These are phyloP conservation scores for Penicillium waksmanii DNA, from an alignment of 495 filamentous ascomycete species.

Conservation along the genomic window DNA sequence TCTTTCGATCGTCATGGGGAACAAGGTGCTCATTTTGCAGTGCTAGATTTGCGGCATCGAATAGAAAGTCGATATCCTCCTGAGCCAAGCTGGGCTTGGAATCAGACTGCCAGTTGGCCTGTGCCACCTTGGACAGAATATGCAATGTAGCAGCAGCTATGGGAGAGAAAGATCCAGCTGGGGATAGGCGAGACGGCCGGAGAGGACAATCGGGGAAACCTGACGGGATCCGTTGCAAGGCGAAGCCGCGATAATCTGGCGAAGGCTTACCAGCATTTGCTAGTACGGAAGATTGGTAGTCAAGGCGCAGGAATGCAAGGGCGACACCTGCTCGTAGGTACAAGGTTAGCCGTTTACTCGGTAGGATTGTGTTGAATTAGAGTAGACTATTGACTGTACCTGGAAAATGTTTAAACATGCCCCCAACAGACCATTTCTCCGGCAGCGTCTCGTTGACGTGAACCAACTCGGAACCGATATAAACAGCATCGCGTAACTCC, in stretches of 20 bases:
- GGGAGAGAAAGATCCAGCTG: conserved; percentile 35
- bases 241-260: conserved; percentile 32
- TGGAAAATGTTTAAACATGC: conserved; percentile 35
- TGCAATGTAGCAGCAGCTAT: conserved; percentile 32
- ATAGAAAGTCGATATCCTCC: conserved; percentile 34
- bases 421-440: conserved; percentile 29
- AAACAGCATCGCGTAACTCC: conserved; percentile 36
- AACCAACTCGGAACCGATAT: conserved; percentile 32
- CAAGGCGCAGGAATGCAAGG: conserved; percentile 43
- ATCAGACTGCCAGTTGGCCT: conserved; percentile 13
- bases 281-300: conserved; percentile 35
- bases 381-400: conserved; percentile 22
- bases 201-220: conserved; percentile 32
- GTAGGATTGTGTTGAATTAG: background rate
- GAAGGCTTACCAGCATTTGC: conserved; percentile 7
- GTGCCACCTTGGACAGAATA: conserved; percentile 24
- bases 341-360: conserved; percentile 9
- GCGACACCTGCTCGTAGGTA: conserved; percentile 31
- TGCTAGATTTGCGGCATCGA: conserved; percentile 34
- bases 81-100: conserved; percentile 16
- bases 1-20: conserved; percentile 31
- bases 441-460: conserved; percentile 26
- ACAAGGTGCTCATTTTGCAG: conserved; percentile 39
- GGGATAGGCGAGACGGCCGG: conserved; percentile 36
- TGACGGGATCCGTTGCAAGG: conserved; percentile 34